Evolutionary conservation across 805 yeast species (phyloP).

Genomic region (Ogataea ganodermae): DNA sequence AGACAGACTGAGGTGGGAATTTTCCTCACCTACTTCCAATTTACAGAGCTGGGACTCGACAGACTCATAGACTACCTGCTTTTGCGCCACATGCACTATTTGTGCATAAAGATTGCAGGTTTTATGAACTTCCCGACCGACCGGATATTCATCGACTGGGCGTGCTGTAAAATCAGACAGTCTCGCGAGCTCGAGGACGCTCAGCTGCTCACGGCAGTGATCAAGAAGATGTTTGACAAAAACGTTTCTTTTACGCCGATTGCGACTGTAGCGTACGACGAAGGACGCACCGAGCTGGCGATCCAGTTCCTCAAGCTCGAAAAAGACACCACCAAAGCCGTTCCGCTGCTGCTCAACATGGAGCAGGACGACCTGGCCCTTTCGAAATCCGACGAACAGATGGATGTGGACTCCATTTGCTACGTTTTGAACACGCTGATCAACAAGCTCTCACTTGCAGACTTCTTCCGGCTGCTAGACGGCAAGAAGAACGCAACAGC

Average conservation of each 20-base stretch:
- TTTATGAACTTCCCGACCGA: conserved; percentile 49
- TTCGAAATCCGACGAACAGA: conserved; percentile 60
- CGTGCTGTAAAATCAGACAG: conserved; percentile 62
- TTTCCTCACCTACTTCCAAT: conserved; percentile 62
- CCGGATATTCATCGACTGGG: conserved; percentile 75
- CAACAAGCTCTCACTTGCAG: conserved; percentile 58
- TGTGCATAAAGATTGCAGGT: conserved; percentile 63
- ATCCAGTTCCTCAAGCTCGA: conserved; percentile 69
- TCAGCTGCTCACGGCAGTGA: conserved; percentile 52
- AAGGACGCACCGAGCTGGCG: conserved; percentile 75
- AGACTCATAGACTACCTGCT: conserved; percentile 58
- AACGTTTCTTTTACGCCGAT: conserved; percentile 60
- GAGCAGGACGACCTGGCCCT: conserved; percentile 74
- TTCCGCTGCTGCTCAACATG: conserved; percentile 65
- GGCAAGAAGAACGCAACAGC: conserved; percentile 43
- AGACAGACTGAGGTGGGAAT: conserved; percentile 67
- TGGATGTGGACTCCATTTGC: conserved; percentile 60
- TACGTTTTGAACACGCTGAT: conserved; percentile 58
- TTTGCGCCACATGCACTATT: conserved; percentile 56
- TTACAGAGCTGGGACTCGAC: conserved; percentile 53
- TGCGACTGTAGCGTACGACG: conserved; percentile 69
- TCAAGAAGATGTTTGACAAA: conserved; percentile 44
- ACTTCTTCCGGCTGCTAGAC: conserved; percentile 67
- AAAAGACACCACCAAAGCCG: conserved; percentile 59
- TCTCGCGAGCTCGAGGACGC: conserved; percentile 59